Percentiles rank a stretch among this genome's conserved stretches.
phyloP scores from a whole-genome alignment of 805 yeast species.

The Cyberlindnera americana region DNA sequence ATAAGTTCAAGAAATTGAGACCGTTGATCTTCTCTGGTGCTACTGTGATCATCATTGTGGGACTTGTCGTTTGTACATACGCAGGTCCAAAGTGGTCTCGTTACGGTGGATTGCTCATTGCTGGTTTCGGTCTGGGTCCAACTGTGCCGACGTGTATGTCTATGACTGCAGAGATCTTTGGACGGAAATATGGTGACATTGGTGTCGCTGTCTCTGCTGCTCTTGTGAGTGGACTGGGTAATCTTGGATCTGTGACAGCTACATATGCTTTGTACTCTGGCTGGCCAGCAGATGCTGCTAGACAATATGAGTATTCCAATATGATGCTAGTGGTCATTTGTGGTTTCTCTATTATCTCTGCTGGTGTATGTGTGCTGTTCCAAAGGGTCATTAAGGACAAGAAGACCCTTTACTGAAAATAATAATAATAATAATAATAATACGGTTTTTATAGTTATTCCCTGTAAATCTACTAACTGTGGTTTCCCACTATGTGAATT shows the following conservation, averaged over 20 bases:
- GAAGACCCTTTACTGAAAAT: constrained; percentile 10
- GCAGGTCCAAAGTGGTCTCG: constrained; percentile 72
- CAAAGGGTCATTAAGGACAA: constrained; percentile 19
- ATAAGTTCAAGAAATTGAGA: constrained; percentile 55
- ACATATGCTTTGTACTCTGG: constrained; percentile 85
- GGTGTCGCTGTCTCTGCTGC: constrained; percentile 85
- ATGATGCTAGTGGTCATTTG: constrained; percentile 80
- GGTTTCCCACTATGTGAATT: too few species aligned
- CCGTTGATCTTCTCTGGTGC: constrained; percentile 61
- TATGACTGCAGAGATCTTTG: constrained; percentile 73
- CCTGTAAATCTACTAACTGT: too few species aligned
- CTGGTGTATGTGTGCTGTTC: constrained; percentile 24
- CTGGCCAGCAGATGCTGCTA: constrained; percentile 73
- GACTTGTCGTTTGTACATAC: constrained; percentile 72
- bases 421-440: too few species aligned
- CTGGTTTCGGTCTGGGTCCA: constrained; percentile 88
- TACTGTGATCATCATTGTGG: constrained; percentile 64
- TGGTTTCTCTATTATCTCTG: constrained; percentile 65
- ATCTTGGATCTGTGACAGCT: constrained; percentile 79
- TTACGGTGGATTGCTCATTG: constrained; percentile 76
- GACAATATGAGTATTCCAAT: constrained; percentile 65
- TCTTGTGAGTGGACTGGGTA: constrained; percentile 80
- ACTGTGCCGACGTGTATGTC: constrained; percentile 89
- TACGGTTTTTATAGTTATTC: not conserved
- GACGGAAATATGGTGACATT: constrained; percentile 69